A percentile compares a stretch with the other conserved stretches of the same genome.
phyloP scores from a whole-genome alignment of 2,329 filamentous ascomycete species.

The Sarocladium brachiariae region DNA sequence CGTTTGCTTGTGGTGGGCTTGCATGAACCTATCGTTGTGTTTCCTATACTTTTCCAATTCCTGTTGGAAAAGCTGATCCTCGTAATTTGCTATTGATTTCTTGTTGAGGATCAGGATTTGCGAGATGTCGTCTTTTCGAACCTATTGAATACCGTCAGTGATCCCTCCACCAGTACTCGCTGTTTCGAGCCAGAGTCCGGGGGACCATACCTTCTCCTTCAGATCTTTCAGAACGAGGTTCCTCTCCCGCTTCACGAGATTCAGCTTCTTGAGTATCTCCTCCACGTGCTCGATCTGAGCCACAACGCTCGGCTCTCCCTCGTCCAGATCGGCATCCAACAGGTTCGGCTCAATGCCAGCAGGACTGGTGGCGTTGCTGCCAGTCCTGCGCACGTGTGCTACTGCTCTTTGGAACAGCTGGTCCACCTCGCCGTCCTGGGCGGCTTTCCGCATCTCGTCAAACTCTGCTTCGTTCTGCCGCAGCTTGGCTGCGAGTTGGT shows the following conservation, averaged over 20 bases:
- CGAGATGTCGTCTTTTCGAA: conserved; percentile 94
- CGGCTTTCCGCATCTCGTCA: conserved; percentile 88
- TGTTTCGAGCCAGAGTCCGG: too few relatives aligned
- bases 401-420: conserved; percentile 83
- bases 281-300: conserved; percentile 89
- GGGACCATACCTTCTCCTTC: conserved; percentile 92
- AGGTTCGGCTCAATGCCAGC: conserved; percentile 64
- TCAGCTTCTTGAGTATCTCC: conserved; percentile 83
- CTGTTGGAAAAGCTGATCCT: conserved; percentile 85
- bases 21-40: conserved; percentile 82
- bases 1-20: conserved; percentile 93
- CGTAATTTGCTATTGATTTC: conserved; percentile 88
- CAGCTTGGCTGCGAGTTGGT: conserved; percentile 74
- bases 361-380: conserved; percentile 55
- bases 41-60: conserved; percentile 97
- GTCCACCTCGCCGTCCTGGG: conserved; percentile 79
- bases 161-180: too few relatives aligned
- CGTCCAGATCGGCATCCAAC: conserved; percentile 86
- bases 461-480: conserved; percentile 84
- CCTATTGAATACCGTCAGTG: conserved; percentile 44
- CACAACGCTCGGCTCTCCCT: conserved; percentile 70
- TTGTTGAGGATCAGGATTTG: conserved; percentile 97
- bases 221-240: conserved; percentile 91
- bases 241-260: conserved; percentile 84
- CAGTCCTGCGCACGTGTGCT: conserved; percentile 65